Evolutionary conservation across 345 rosid species (phyloP).

Genomic region (Erucastrum elatum): DNA sequence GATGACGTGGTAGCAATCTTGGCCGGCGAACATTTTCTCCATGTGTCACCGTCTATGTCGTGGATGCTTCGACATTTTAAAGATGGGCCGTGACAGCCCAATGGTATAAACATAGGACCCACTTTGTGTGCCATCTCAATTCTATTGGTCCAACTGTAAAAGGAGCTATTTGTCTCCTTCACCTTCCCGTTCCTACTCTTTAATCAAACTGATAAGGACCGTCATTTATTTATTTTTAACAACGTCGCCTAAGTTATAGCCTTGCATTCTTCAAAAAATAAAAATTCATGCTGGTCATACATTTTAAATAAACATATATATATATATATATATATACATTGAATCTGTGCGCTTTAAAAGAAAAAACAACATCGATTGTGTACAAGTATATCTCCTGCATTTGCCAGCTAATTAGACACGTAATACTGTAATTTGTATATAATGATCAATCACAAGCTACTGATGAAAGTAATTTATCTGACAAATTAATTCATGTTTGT

Average conservation of each 20-base stretch:
- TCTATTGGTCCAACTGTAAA: conserved; percentile 25
- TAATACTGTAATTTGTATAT: background rate
- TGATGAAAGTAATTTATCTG: background rate
- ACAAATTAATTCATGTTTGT: background rate
- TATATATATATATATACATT: background rate
- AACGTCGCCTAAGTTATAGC: background rate
- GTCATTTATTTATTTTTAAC: background rate
- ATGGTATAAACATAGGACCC: background rate
- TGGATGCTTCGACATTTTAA: conserved; percentile 29
- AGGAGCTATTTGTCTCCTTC: conserved; percentile 24
- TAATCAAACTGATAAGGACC: conserved; percentile 9
- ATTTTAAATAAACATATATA: background rate
- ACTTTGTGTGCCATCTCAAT: conserved; percentile 25
- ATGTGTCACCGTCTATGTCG: conserved; percentile 29
- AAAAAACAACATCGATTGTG: background rate
- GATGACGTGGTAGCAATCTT: conserved; percentile 4
- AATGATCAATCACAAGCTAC: background rate
- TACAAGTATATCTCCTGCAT: background rate
- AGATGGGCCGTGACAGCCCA: conserved; percentile 35
- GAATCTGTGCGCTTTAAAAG: background rate
- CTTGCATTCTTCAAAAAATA: background rate
- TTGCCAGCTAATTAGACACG: background rate
- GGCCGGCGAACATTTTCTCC: conserved; percentile 6
- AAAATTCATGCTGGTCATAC: background rate
- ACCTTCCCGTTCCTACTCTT: conserved; percentile 17